These are phyloP conservation scores for Saxophila tyrrhenica DNA, from an alignment of 495 filamentous ascomycete genomes.

Conservation along the genomic window DNA sequence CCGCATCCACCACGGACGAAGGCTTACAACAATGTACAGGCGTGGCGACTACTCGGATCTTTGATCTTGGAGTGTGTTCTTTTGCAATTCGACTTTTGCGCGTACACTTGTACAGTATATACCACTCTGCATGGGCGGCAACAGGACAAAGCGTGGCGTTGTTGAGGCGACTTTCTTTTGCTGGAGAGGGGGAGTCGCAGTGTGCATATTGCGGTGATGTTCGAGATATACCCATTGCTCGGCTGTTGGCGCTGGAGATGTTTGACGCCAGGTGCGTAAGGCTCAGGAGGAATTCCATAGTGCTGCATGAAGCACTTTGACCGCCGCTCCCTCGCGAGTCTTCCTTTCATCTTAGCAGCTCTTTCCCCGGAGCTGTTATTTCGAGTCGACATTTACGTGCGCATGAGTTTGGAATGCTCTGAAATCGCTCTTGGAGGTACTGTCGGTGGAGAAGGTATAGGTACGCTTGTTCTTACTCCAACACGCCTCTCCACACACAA, in stretches of 20 bases:
- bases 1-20: background rate
- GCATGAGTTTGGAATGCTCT: too few relatives aligned
- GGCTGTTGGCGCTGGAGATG: too few relatives aligned
- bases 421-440: too few relatives aligned
- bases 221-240: too few relatives aligned
- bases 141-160: background rate
- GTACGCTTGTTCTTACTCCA: too few relatives aligned
- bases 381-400: too few relatives aligned
- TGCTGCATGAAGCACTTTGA: background rate
- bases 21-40: conserved; percentile 16
- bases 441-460: too few relatives aligned
- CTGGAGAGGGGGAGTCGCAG: too few relatives aligned
- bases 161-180: background rate
- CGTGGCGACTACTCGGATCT: conserved; percentile 16
- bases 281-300: background rate
- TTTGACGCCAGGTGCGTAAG: background rate
- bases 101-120: background rate
- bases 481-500: background rate
- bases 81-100: background rate
- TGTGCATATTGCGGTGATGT: too few relatives aligned
- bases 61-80: background rate
- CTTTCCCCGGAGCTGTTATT: too few relatives aligned
- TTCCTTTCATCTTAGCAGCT: background rate
- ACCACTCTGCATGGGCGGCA: background rate
- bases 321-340: background rate